phyloP scores from a whole-genome alignment of 163 green algal genomes.

The Coccomyxa subellipsoidea region DNA sequence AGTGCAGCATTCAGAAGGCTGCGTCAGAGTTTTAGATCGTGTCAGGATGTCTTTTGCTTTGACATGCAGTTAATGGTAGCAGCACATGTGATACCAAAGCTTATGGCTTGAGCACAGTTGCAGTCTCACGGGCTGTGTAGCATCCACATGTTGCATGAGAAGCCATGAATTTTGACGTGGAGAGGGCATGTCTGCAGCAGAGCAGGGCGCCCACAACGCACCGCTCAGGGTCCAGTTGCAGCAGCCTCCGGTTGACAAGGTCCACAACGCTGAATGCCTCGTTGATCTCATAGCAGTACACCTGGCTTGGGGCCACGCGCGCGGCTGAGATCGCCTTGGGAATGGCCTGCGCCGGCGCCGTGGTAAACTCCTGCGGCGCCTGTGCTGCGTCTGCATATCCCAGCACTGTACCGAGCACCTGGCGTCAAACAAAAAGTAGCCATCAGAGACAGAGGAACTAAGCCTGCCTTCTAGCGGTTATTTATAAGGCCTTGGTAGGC shows the following conservation, averaged over 20 bases:
- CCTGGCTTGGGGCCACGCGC: neutral
- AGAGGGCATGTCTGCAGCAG: no score
- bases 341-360: slow-evolving; percentile 63
- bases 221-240: slow-evolving; percentile 53
- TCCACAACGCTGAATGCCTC: slow-evolving; percentile 89
- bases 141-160: neutral
- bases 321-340: slow-evolving; percentile 48
- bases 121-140: neutral
- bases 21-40: no score
- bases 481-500: no score
- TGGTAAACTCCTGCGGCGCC: slow-evolving; percentile 77
- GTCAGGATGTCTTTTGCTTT: no score
- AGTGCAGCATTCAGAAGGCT: neutral
- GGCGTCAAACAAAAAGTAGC: slow-evolving; percentile 31
- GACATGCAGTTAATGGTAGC: neutral
- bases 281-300: slow-evolving; percentile 61
- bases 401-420: slow-evolving; percentile 61
- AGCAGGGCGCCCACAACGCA: no score
- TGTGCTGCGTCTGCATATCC: slow-evolving; percentile 76
- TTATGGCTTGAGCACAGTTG: neutral
- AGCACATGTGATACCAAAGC: neutral
- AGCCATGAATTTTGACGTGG: no score
- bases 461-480: no score
- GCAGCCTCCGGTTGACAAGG: slow-evolving; percentile 76
- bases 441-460: no score